Conservation (phyloP, 2,329 filamentous ascomycete species). For the Claviceps cyperi region DNA sequence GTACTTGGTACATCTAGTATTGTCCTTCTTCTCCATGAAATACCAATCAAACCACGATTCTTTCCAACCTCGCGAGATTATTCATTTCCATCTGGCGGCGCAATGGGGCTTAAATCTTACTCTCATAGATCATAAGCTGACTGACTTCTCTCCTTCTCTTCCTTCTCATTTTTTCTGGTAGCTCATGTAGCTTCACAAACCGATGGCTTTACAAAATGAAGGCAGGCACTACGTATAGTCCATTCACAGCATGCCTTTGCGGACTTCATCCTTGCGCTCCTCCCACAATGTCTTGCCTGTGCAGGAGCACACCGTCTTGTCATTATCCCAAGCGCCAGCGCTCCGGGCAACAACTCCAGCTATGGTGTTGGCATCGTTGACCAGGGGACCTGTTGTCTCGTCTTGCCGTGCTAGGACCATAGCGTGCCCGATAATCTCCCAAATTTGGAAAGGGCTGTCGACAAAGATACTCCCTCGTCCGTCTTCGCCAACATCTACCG, state of each 20-base stretch:
- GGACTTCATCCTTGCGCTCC: constrained; percentile 78
- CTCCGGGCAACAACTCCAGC: constrained; percentile 90
- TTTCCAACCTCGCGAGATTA: no score
- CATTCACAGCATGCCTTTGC: constrained; percentile 73
- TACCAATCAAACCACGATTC: no score
- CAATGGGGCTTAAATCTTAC: background rate
- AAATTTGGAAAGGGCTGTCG: constrained; percentile 71
- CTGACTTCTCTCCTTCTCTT: background rate
- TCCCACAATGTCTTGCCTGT: constrained; percentile 98
- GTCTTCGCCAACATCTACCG: constrained; percentile 57
- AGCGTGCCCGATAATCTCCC: constrained; percentile 91
- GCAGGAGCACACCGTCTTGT: constrained; percentile 96
- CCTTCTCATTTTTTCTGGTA: background rate
- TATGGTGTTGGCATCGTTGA: constrained; percentile 71
- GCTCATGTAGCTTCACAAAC: background rate
- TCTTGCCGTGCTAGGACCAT: constrained; percentile 65
- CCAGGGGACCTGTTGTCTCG: constrained; percentile 36
- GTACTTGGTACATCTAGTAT: no score
- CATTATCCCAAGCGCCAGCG: constrained; percentile 97
- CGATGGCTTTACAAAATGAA: background rate
- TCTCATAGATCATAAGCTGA: background rate
- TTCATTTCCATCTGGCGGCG: background rate
- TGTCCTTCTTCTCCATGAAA: no score
- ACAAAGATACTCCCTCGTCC: constrained; percentile 70
- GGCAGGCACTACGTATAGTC: background rate